Evolutionary conservation across 257 asterid genomes (phyloP), one percentile per base, ranked within the genome.

Genomic region (Lithospermum erythrorhizon): DNA sequence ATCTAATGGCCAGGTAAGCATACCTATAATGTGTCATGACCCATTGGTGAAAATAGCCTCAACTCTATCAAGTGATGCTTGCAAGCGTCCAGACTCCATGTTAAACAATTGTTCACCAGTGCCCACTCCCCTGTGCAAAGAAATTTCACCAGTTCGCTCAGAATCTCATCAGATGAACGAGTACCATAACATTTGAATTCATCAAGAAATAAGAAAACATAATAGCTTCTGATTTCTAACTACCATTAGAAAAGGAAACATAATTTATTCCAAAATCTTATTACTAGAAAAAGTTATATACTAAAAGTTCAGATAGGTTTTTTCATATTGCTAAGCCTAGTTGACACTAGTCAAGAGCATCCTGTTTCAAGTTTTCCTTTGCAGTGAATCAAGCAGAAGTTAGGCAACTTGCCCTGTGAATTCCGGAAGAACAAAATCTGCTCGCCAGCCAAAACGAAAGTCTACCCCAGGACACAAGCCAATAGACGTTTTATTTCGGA

Each of bases 361-460:
- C 8, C 13, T 20, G 1, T 11, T 37, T 17, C 21, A 6, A 45
- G 45, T 10, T 20, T 20, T 20, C 23, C 19, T 30, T 25, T 3
- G 56, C 41, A 53, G 57, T 21, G n/a, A 47, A 53, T 29, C 9
- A 23, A 58, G 55, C 45, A 47, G 53, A 53, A 61, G 58, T 48
- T 1, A 72, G 55, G 41, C 51, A 69, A 71, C 83, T 76, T 75
- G 78, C 98, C 97, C 98, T 24, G 80, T 86, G 61, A 91, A 57
- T 81, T 91, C 98, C 32, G 98, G 98, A 70, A 89, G 86, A 53
- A 79, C 87, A 61, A 81, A 91, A 78, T 91, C 98, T 9, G 95
- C 97, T 72, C 79, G 81, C 97, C 98, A 91, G 65, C 98, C 95
- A 56, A 91, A 91, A 21, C 97, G 95, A 61, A 88, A 89, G 78